Conservation (phyloP, 202 grass and related monocot genomes). For the Bolboschoenoplectus hybrid region DNA sequence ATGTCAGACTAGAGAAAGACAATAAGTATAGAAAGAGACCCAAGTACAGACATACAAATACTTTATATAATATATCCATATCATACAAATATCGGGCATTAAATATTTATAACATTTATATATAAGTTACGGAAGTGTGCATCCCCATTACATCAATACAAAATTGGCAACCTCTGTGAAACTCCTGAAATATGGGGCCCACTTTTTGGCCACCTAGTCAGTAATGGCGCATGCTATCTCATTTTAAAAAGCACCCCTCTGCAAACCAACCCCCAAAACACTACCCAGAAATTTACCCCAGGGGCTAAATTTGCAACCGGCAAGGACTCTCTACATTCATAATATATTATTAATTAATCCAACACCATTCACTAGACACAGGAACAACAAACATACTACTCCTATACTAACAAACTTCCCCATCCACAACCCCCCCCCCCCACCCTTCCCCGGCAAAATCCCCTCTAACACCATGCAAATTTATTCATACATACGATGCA, state of each 20-base stretch:
- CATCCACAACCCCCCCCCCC: not conserved
- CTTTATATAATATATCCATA: slow-evolving; percentile 40
- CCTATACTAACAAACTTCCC: slow-evolving; percentile 33
- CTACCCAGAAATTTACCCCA: slow-evolving; percentile 32
- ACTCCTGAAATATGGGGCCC: slow-evolving; percentile 45
- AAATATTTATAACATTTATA: slow-evolving; percentile 47
- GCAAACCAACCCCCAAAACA: slow-evolving; percentile 43
- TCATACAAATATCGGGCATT: slow-evolving; percentile 38
- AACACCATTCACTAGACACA: slow-evolving; percentile 56
- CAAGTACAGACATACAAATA: slow-evolving; percentile 38
- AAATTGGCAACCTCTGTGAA: slow-evolving; percentile 77
- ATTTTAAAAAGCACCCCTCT: not conserved
- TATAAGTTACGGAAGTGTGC: slow-evolving; percentile 59
- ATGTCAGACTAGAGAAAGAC: slow-evolving; percentile 21
- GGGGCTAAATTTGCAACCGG: slow-evolving; percentile 21
- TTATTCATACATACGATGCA: slow-evolving; percentile 44
- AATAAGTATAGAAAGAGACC: slow-evolving; percentile 45
- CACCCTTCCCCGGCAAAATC: too few species aligned
- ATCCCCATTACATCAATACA: slow-evolving; percentile 79
- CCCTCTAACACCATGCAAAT: not conserved
- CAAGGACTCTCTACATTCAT: slow-evolving; percentile 40
- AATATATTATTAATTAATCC: slow-evolving; percentile 44
- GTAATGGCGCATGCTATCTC: slow-evolving; percentile 59
- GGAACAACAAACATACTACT: slow-evolving; percentile 46
- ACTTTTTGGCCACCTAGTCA: slow-evolving; percentile 61